phyloP scores from a whole-genome alignment of 495 filamentous ascomycete genomes.

The Gamarada debralockiae region DNA sequence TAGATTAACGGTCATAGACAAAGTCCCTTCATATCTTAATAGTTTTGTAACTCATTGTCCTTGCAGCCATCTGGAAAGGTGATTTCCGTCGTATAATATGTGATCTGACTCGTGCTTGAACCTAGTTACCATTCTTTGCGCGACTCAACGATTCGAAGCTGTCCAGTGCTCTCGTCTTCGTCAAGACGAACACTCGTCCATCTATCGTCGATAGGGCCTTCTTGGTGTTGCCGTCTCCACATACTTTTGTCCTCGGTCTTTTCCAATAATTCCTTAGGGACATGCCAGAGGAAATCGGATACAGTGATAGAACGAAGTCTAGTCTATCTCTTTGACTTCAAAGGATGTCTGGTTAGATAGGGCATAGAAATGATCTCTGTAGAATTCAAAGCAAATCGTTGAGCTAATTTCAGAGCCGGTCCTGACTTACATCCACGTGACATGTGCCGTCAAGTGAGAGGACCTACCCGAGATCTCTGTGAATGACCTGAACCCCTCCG shows the following conservation, averaged over 20 bases:
- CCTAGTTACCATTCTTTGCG: constrained; percentile 68
- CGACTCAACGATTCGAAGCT: constrained; percentile 62
- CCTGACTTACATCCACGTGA: too few relatives aligned
- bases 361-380: constrained; percentile 65
- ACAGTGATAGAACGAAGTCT: constrained; percentile 69
- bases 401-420: constrained; percentile 64
- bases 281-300: constrained; percentile 51
- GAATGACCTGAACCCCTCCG: too few relatives aligned
- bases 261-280: constrained; percentile 29
- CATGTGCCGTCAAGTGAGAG: too few relatives aligned
- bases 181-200: constrained; percentile 68
- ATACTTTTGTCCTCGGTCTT: constrained; percentile 36
- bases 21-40: too few relatives aligned
- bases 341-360: constrained; percentile 64
- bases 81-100: constrained; percentile 63
- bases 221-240: constrained; percentile 65
- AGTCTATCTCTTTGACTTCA: constrained; percentile 62
- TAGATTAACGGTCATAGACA: too few relatives aligned
- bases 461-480: too few relatives aligned
- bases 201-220: constrained; percentile 74
- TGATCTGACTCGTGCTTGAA: constrained; percentile 57
- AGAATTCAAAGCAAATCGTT: constrained; percentile 68
- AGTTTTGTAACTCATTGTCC: too few relatives aligned
- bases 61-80: too few relatives aligned
- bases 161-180: constrained; percentile 56